Evolutionary conservation across 768 basidiomycete species (phyloP), one percentile per base, ranked within the genome.

Genomic region (Pseudohyphozyma bogoriensis): DNA sequence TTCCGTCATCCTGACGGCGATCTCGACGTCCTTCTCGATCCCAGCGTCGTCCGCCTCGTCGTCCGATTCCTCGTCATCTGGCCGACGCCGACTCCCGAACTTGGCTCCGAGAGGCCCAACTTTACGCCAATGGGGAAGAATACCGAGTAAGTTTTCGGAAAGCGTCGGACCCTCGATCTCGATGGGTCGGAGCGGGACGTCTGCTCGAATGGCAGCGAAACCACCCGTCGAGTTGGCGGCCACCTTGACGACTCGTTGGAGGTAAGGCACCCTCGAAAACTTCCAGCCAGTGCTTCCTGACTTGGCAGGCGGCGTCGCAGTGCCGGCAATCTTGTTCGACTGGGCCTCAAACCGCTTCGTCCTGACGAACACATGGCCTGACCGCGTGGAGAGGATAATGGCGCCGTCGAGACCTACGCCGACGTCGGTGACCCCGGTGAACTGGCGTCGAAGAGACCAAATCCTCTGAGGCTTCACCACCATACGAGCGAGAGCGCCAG

Each of bases 341-440:
- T 46, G 29, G 16, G 52, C 33, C 69, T 77, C 77, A 36, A 62
- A 68, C 58, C 72, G 82, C 31, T 89, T 81, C 24, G 83, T 79
- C 28, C 91, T 85, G 28, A 92, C 79, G 70, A 86, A 96, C 35
- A 93, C 91, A 68, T 96, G 91, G 0, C 93, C 93, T 6, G 93
- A 92, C 63, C 86, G 83, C 2, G 93, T 97, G 74, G 89, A 95
- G 49, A 97, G 80, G 70, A 95, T 85, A 69, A 95, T 81, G 20
- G 85, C 82, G 6, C 91, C 89, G 64, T 95, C 90, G 1, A 83
- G 77, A 24, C 89, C 89, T 18, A 96, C 77, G 0, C 89, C 90
- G 12, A 93, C 86, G 68, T 97, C 93, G 71, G 79, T 82, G 36
- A 89, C 89, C 18, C 86, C 84, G 61, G 86, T 89, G 69, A 87